Evolutionary conservation across 2,329 filamentous ascomycete species (phyloP).

Genomic region (Didymosphaeria variabile): DNA sequence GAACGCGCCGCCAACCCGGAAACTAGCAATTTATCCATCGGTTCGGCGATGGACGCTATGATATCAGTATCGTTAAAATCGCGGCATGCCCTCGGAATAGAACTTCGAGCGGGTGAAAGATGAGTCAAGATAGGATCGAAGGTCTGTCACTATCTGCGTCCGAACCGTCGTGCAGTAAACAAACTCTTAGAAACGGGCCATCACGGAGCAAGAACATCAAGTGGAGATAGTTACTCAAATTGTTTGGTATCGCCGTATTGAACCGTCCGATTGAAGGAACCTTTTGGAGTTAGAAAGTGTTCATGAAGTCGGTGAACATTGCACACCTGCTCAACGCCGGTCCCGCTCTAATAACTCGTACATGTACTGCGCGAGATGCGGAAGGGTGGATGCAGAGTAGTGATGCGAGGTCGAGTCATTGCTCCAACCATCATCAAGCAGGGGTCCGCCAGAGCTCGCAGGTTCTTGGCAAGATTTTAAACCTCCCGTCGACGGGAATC

Average conservation of each 20-base stretch:
- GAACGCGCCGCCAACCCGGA: conserved; percentile 23
- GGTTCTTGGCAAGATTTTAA: background rate
- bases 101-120: background rate
- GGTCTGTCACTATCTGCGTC: background rate
- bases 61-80: conserved; percentile 1
- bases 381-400: background rate
- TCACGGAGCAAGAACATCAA: conserved; percentile 8
- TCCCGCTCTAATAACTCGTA: conserved; percentile 15
- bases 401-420: background rate
- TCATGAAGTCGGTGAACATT: conserved; percentile 17
- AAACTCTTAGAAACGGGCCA: background rate
- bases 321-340: conserved; percentile 28
- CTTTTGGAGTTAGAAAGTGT: conserved; percentile 23
- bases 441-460: background rate
- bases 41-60: conserved; percentile 12
- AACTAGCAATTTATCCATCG: conserved; percentile 32
- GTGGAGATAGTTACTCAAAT: conserved; percentile 19
- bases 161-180: background rate
- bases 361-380: background rate
- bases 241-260: conserved; percentile 35
- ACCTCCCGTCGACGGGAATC: background rate
- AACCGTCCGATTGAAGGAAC: conserved; percentile 18
- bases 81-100: background rate
- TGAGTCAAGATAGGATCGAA: background rate
- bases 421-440: background rate